Base-by-base conservation (phyloP, 2,329 filamentous ascomycete species). In the Colletotrichum liriopes region DNA sequence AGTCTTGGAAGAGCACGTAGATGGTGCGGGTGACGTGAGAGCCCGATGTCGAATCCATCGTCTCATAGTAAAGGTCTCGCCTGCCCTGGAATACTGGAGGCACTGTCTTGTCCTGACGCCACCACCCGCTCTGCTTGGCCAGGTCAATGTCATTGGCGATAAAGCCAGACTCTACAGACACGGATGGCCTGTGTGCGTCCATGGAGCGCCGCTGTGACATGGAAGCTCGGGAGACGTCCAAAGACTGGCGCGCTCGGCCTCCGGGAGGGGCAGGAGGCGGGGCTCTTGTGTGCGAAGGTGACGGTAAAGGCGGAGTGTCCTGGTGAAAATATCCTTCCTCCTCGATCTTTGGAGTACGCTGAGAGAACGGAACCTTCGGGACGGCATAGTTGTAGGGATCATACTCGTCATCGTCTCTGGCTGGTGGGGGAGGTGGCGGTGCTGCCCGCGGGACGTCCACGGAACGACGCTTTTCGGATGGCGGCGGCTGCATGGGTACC, bases 1-100 rank as follows among this genome's bases (percentile, higher is more conserved):
- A 99, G 83, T 99, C 96, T 78, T 95, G 92, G 84, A 94, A 99
- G 11, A 99, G 84, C n/a, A 98, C 86, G 77, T 93, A 96, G 52
- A 98, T 88, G 72, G 95, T 91, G 75, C 95, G 95, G 8, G 92
- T 93, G 26, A 97, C 85, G 1, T 88, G 88, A 0, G 91, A 91
- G 79, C 92, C 92, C 35, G 93, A 91, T 8, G 88, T 91, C 1
- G 92, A 91, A 79, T 98, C 94, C 75, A 97, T 94, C 29, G 92
- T 88, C 81, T 98, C 95, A 63, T 91, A 93, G 65, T 94, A 89
- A 20, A 98, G 87, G 79, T 99, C 96, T 76, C 91, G 93, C 62
- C 96, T 92, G 59, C 91, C 91, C 79, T 97, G 93, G 73, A 98
- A 90, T 2, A 90, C 89, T 0, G 96, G 95, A 3, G 96, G 96